phyloP scores from a whole-genome alignment of 2,329 filamentous ascomycete genomes.

The Botrytis galanthina region DNA sequence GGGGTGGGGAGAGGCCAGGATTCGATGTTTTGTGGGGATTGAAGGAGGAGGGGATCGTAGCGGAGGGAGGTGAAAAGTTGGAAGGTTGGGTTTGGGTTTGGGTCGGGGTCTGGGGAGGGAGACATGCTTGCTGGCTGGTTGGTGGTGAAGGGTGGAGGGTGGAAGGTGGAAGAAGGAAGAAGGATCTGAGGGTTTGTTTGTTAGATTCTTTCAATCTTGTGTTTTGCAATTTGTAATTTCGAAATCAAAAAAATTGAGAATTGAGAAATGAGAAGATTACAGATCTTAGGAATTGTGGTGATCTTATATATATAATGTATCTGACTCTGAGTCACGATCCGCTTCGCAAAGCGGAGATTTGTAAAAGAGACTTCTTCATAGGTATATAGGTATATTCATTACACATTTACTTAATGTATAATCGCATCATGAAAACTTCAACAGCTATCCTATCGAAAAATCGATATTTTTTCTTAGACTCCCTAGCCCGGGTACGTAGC shows the following conservation, averaged over 20 bases:
- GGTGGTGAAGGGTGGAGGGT: too few relatives aligned
- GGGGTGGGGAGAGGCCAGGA: conserved; percentile 45
- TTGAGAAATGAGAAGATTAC: background rate
- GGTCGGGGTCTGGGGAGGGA: background rate
- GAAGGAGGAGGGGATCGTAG: conserved; percentile 59
- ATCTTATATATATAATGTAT: background rate
- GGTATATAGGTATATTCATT: too few relatives aligned
- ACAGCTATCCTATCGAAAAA: background rate
- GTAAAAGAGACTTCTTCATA: background rate
- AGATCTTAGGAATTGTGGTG: too few relatives aligned
- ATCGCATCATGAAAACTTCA: background rate
- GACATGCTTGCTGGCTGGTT: background rate
- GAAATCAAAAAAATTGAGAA: too few relatives aligned
- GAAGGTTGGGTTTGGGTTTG: conserved; percentile 43
- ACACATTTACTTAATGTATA: background rate
- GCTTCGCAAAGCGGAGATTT: background rate
- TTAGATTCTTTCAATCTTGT: background rate
- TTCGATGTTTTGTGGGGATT: conserved; percentile 33
- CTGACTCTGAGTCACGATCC: background rate
- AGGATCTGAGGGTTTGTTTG: background rate
- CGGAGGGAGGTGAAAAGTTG: conserved; percentile 69
- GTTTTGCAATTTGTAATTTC: background rate
- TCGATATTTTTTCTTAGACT: background rate
- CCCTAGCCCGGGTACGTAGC: too few relatives aligned
- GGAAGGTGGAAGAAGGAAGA: background rate